Evolutionary conservation across 2,329 filamentous ascomycete genomes (phyloP), one percentile per base, ranked within the genome.

Genomic region (Bipolaris victoriae): DNA sequence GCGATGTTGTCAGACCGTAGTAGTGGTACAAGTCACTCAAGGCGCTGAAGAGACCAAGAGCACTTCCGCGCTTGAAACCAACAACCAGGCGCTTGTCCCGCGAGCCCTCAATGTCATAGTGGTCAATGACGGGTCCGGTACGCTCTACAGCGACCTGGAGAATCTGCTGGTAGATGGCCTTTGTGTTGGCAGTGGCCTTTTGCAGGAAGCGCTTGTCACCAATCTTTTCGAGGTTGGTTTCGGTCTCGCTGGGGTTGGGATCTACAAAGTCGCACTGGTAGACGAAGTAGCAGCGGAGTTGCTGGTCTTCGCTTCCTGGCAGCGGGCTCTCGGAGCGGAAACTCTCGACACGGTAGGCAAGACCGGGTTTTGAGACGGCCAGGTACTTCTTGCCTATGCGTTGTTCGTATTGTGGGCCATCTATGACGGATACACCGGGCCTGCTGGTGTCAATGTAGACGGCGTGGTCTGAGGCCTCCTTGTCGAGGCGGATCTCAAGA

Each of bases 381-480:
- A 99, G 86, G 76, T 98, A 98, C 83, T 98, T 98, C 77, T 89
- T 85, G 80, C 98, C 95, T 60, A 99, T 91, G 59, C 94, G 87
- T 75, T 92, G 88, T 81, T 99, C 95, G 76, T 97, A 99, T 58
- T 89, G 86, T n/a, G 95, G 93, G 2, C 95, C 95, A 52, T 84
- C 81, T 20, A 90, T 81, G 45, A 88, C 84, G 57, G 88, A 90
- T 68, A 91, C 82, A 65, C 95, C 95, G 15, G 95, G 94, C 73
- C 89, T 90, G 77, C 93, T 97, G 53, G 95, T 99, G 76, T 99
- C 95, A 67, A 99, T 98, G 81, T 98, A 99, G 73, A 98, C 96
- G 58, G 95, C 95, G 74, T 98, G 95, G 76, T 98, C 95, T 57
- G 84, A 81, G 20, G 92, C 92, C 79, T 99, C 95, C 86, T 97